A percentile compares a stretch with the other conserved stretches of the same genome.
phyloP scores from a whole-genome alignment of 2,329 filamentous ascomycete species.

The Penicillium sp. region DNA sequence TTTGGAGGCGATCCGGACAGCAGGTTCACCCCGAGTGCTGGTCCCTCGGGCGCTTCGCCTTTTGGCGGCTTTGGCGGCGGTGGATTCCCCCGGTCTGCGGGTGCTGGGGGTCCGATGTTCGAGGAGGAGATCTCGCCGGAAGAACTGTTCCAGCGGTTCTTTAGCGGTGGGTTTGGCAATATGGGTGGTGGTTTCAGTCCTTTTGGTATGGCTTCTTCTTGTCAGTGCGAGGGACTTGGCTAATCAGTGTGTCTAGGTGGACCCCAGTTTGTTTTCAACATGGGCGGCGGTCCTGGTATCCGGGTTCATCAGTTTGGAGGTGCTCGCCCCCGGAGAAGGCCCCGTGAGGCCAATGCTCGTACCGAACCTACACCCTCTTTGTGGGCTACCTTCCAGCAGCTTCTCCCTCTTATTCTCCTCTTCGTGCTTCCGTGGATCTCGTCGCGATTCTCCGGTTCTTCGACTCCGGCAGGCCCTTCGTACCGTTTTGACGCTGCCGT shows the following conservation, averaged over 20 bases:
- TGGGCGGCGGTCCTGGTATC: constrained; percentile 82
- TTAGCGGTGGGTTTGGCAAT: constrained; percentile 58
- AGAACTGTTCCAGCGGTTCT: constrained; percentile 95
- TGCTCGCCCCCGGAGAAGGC: too few species aligned
- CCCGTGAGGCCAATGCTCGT: constrained; percentile 58
- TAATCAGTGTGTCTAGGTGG: constrained; percentile 42
- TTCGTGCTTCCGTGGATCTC: constrained; percentile 78
- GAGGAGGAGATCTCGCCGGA: constrained; percentile 92
- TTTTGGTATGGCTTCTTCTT: too few species aligned
- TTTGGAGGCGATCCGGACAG: constrained; percentile 89
- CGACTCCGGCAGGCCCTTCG: constrained; percentile 52
- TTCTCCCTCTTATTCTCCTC: constrained; percentile 80
- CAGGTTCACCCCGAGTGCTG: constrained; percentile 55
- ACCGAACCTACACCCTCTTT: too few species aligned
- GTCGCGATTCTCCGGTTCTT: constrained; percentile 59
- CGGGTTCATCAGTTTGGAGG: constrained; percentile 95
- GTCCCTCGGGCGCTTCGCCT: constrained; percentile 34
- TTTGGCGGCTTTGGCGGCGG: constrained; percentile 42
- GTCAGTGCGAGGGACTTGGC: too few species aligned
- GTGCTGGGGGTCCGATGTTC: constrained; percentile 51
- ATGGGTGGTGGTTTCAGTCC: constrained; percentile 58
- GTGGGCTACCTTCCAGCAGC: constrained; percentile 58
- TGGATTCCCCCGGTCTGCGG: constrained; percentile 43
- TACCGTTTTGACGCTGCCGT: constrained; percentile 67
- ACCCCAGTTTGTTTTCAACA: constrained; percentile 88